These are phyloP conservation scores for Thraustochytrium sp. DNA, from an alignment of 352 stramenopile genomes.

Conservation along the genomic window DNA sequence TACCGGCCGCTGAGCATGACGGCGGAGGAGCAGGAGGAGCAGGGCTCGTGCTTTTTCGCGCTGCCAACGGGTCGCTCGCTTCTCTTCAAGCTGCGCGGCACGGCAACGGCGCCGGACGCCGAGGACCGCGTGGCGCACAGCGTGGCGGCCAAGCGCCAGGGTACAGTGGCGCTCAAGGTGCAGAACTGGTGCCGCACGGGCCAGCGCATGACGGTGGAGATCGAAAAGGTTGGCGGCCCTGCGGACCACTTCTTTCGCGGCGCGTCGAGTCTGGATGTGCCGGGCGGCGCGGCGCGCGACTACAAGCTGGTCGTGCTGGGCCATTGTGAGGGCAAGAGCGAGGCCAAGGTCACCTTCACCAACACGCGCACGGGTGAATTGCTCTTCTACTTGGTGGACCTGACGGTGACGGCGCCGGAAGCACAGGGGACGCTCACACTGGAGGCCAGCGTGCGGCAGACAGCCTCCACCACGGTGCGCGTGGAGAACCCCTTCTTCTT, in stretches of 20 bases:
- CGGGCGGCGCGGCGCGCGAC: slow-evolving; percentile 57
- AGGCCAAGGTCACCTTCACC: slow-evolving; percentile 65
- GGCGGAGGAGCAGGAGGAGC: slow-evolving; percentile 53
- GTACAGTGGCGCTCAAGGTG: slow-evolving; percentile 64
- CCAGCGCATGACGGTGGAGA: slow-evolving; percentile 66
- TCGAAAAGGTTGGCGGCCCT: slow-evolving; percentile 53
- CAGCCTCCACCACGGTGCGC: slow-evolving; percentile 66
- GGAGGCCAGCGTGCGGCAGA: slow-evolving; percentile 72
- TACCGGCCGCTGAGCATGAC: slow-evolving; percentile 81
- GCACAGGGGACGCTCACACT: slow-evolving; percentile 71
- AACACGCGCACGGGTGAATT: slow-evolving; percentile 76
- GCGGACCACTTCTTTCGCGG: slow-evolving; percentile 60
- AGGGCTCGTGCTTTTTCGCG: slow-evolving; percentile 76
- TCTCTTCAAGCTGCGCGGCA: slow-evolving; percentile 73
- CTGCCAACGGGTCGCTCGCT: slow-evolving; percentile 77
- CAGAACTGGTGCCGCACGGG: slow-evolving; percentile 76
- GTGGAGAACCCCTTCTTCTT: slow-evolving; percentile 80
- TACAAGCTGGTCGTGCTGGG: slow-evolving; percentile 80
- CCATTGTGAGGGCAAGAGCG: slow-evolving; percentile 66
- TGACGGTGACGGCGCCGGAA: slow-evolving; percentile 52
- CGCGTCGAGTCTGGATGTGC: slow-evolving; percentile 63
- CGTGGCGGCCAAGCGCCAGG: slow-evolving; percentile 68
- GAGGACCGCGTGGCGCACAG: slow-evolving; percentile 55
- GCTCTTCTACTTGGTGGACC: slow-evolving; percentile 60
- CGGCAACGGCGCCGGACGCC: slow-evolving; percentile 58